Base-by-base conservation (phyloP, 345 rosid species). In the Gossypium longicalyx region DNA sequence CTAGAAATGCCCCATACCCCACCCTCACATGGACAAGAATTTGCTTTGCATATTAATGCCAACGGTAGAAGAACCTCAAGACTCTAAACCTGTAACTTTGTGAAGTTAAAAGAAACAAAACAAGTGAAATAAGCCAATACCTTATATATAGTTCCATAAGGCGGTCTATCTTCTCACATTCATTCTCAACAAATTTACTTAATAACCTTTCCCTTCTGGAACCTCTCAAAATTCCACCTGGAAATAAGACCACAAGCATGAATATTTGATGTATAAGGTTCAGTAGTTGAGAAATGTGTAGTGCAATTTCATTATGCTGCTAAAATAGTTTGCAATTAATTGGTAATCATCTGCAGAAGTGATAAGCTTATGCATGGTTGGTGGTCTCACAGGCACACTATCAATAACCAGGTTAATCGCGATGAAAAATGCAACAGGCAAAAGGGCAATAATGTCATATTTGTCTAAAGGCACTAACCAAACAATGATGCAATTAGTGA, bases 151-250 rank as follows among this genome's bases (percentile, higher is more conserved):
- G 88, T 78, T 95, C 99, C 93, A 95, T 89, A 59, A 95, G 94
- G 49, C 97, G 93, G 80, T 92, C 99, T 78, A 95, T 95, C 89
- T 95, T 95, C 88, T 95, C 99, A 78, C 79, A 93, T 74, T 95
- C 99, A 72, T 82, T 95, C 83, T 95, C 99, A 58, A 95, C 94
- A 71, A 93, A 95, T 77, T 95, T 95, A 82, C 96, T 86, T 65
- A 95, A 81, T 81, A 93, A 77, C 74, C 99, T 90, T 49, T 93
- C 98, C 84, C 97, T 93, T 80, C 96, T 88, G 48, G 97, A 84
- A 54, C 98, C 99, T 85, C 99, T 87, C 71, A 87, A 82, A 82
- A 95, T 90, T 48, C 98, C 97, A 83, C 88, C 99, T 95, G 81
- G 47, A 75, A 74, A 58, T 68, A 47, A 78, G 22, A 77, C 64